phyloP scores from a whole-genome alignment of 768 basidiomycete species.

The Tulasnella sp. region DNA sequence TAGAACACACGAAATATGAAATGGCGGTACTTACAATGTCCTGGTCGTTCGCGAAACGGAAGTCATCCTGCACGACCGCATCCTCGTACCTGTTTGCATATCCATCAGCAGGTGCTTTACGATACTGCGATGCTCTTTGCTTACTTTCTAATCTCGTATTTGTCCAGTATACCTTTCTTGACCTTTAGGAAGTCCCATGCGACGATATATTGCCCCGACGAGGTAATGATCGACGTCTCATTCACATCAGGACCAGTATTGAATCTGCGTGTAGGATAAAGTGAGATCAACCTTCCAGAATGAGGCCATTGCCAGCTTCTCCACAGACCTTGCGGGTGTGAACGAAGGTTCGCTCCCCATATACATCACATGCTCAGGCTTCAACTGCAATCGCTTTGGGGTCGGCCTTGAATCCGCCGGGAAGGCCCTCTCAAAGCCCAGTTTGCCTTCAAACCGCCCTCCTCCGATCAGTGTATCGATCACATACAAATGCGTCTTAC shows the following conservation, averaged over 20 bases:
- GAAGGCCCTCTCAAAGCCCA: constrained; percentile 92
- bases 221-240: constrained; percentile 93
- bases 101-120: not conserved
- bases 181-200: constrained; percentile 98
- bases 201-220: constrained; percentile 81
- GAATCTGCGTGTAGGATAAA: constrained; percentile 46
- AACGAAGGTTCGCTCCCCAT: constrained; percentile 83
- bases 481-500: constrained; percentile 82
- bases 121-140: constrained; percentile 16
- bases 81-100: constrained; percentile 59
- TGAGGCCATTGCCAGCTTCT: not conserved
- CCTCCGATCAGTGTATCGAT: constrained; percentile 94
- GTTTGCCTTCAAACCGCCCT: constrained; percentile 66
- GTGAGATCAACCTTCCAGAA: constrained; percentile 6
- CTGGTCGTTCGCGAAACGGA: constrained; percentile 95
- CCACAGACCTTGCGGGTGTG: constrained; percentile 74
- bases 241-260: constrained; percentile 79
- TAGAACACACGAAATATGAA: not conserved
- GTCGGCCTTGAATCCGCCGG: constrained; percentile 89
- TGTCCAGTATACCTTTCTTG: constrained; percentile 81
- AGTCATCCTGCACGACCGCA: constrained; percentile 90
- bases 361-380: constrained; percentile 85
- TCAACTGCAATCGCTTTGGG: constrained; percentile 76
- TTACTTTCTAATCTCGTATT: constrained; percentile 87
- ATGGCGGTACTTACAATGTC: constrained; percentile 62